Conservation (phyloP, 176 grass and related monocot genomes). For the Cymbopogon citratus region DNA sequence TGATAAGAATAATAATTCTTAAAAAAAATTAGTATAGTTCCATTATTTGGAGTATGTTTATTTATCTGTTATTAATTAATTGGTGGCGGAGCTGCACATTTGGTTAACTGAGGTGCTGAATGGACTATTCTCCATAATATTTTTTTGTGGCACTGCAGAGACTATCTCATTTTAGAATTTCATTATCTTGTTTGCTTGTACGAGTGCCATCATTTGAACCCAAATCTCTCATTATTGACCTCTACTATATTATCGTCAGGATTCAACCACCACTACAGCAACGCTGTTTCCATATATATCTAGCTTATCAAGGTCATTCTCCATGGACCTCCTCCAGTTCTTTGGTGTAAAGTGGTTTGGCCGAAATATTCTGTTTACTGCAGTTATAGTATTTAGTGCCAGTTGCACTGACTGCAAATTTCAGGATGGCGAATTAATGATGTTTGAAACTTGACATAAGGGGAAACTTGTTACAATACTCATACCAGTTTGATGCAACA, state of each 20-base stretch:
- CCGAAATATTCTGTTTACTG: slow-evolving; percentile 16
- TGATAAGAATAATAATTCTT: too few relatives aligned
- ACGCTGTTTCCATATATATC: slow-evolving; percentile 44
- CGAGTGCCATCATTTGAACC: slow-evolving; percentile 8
- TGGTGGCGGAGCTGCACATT: background rate
- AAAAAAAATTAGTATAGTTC: too few relatives aligned
- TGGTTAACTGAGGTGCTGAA: background rate
- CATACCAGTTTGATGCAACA: background rate
- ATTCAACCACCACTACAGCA: slow-evolving; percentile 51
- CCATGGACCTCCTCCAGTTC: slow-evolving; percentile 34
- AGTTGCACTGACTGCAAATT: slow-evolving; percentile 13
- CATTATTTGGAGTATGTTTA: too few relatives aligned
- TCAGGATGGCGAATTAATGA: slow-evolving; percentile 1
- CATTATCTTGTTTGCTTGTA: slow-evolving; percentile 31
- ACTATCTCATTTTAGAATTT: background rate
- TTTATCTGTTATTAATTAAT: background rate
- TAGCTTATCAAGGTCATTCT: slow-evolving; percentile 60
- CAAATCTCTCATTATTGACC: slow-evolving; percentile 37
- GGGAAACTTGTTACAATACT: background rate
- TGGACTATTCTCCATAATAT: background rate
- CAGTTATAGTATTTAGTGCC: slow-evolving; percentile 15
- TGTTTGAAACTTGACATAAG: background rate
- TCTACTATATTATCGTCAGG: slow-evolving; percentile 52
- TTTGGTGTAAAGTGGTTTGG: slow-evolving; percentile 29
- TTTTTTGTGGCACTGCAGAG: background rate